phyloP scores from a whole-genome alignment of 257 asterid species.

The Jacaranda mimosifolia region DNA sequence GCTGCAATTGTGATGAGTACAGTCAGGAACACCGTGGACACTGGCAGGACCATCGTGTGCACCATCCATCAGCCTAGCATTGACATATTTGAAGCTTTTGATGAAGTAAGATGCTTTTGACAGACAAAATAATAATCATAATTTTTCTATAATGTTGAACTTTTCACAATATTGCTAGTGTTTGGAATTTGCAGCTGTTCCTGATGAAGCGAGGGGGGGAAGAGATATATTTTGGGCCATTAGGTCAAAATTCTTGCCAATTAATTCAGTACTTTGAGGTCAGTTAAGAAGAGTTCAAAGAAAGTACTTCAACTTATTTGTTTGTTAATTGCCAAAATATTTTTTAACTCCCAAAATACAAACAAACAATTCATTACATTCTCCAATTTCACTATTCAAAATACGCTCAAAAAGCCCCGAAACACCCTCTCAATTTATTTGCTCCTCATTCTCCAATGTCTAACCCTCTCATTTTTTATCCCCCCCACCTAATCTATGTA shows the following conservation, averaged over 20 bases:
- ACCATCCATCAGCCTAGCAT: slow-evolving; percentile 71
- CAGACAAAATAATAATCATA: background rate
- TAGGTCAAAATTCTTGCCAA: slow-evolving; percentile 56
- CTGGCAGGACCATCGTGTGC: slow-evolving; percentile 64
- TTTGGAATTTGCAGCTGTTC: slow-evolving; percentile 44
- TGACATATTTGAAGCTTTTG: slow-evolving; percentile 70
- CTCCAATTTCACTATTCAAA: too few relatives aligned
- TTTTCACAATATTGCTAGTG: background rate
- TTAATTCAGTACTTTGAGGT: slow-evolving; percentile 61
- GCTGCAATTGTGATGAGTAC: slow-evolving; percentile 74
- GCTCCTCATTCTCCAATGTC: too few relatives aligned
- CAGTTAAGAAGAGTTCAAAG: background rate
- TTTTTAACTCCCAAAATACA: too few relatives aligned
- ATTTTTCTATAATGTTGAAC: background rate
- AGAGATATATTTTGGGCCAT: slow-evolving; percentile 68
- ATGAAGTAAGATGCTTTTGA: slow-evolving; percentile 44
- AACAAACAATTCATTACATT: too few relatives aligned
- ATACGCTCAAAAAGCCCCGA: too few relatives aligned
- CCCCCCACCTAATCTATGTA: too few relatives aligned
- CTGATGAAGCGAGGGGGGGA: slow-evolving; percentile 73
- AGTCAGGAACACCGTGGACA: slow-evolving; percentile 59
- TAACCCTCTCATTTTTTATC: too few relatives aligned
- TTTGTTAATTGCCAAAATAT: too few relatives aligned
- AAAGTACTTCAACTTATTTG: too few relatives aligned
- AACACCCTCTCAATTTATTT: too few relatives aligned